These are phyloP conservation scores for Leccinum boreale DNA, from an alignment of 768 basidiomycete genomes.

Conservation along the genomic window DNA sequence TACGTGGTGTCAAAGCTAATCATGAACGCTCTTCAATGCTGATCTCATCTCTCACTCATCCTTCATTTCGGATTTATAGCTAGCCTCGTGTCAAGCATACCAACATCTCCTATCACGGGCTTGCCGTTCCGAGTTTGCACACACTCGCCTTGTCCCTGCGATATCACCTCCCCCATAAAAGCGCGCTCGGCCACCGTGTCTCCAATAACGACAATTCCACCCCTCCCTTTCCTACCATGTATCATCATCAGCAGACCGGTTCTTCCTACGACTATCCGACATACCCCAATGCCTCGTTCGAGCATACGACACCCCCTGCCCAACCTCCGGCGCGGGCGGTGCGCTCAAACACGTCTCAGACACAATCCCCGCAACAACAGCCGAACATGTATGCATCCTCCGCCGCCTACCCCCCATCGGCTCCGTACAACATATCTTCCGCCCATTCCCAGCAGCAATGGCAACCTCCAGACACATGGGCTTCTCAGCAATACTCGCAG, in stretches of 20 bases:
- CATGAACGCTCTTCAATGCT: constrained; percentile 33
- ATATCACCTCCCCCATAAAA: constrained; percentile 29
- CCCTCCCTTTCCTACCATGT: constrained; percentile 51
- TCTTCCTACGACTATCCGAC: constrained; percentile 51
- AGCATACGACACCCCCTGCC: constrained; percentile 23
- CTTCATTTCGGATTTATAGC: constrained; percentile 36
- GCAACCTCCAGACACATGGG: constrained; percentile 35
- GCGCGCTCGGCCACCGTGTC: constrained; percentile 21
- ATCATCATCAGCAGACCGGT: constrained; percentile 44
- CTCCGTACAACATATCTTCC: constrained; percentile 28
- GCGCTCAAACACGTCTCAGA: constrained; percentile 31
- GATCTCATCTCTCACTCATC: constrained; percentile 33
- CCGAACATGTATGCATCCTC: constrained; percentile 28
- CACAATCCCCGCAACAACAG: constrained; percentile 31
- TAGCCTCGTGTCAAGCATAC: constrained; percentile 32
- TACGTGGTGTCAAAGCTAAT: constrained; percentile 29
- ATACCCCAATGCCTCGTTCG: constrained; percentile 34
- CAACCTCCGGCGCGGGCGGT: constrained; percentile 30
- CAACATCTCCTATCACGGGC: constrained; percentile 30
- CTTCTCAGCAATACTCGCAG: constrained; percentile 31
- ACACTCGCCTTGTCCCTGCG: constrained; percentile 24
- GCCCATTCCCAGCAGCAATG: constrained; percentile 39
- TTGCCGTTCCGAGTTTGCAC: constrained; percentile 28
- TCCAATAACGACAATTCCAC: constrained; percentile 26
- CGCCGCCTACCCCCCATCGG: constrained; percentile 24